phyloP scores from a whole-genome alignment of 768 basidiomycete species.

The Panaeolus cyanescens region DNA sequence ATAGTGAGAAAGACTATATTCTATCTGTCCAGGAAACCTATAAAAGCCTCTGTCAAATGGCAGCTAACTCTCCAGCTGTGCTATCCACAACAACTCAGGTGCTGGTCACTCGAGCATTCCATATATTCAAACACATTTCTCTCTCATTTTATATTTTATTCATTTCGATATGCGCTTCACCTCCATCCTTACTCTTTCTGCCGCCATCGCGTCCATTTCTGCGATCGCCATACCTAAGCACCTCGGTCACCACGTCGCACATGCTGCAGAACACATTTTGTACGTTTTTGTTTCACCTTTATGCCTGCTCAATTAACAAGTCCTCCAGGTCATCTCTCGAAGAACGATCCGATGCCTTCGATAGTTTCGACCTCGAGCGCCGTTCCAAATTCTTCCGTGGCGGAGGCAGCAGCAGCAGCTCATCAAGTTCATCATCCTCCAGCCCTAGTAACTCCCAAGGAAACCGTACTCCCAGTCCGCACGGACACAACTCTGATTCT shows the following conservation, averaged over 20 bases:
- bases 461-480: not conserved
- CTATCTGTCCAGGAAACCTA: not conserved
- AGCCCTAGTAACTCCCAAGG: not conserved
- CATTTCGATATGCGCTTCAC: not conserved
- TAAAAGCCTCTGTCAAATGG: not conserved
- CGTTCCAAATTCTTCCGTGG: not conserved
- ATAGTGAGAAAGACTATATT: too few relatives aligned
- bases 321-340: not conserved
- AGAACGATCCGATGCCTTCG: not conserved
- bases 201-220: not conserved
- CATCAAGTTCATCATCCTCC: not conserved
- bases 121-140: constrained; percentile 1
- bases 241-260: not conserved
- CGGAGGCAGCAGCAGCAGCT: not conserved
- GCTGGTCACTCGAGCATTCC: not conserved
- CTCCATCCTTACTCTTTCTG: not conserved
- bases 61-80: not conserved
- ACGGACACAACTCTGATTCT: too few relatives aligned
- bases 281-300: too few relatives aligned
- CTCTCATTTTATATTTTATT: not conserved
- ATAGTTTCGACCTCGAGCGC: not conserved
- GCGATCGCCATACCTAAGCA: not conserved
- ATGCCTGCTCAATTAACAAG: too few relatives aligned
- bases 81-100: not conserved
- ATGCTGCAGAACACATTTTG: not conserved